A percentile compares a stretch with the other conserved stretches of the same genome.
Evolutionary conservation across 352 stramenopile genomes (phyloP).

Genomic region (Plasmopara muralis): DNA sequence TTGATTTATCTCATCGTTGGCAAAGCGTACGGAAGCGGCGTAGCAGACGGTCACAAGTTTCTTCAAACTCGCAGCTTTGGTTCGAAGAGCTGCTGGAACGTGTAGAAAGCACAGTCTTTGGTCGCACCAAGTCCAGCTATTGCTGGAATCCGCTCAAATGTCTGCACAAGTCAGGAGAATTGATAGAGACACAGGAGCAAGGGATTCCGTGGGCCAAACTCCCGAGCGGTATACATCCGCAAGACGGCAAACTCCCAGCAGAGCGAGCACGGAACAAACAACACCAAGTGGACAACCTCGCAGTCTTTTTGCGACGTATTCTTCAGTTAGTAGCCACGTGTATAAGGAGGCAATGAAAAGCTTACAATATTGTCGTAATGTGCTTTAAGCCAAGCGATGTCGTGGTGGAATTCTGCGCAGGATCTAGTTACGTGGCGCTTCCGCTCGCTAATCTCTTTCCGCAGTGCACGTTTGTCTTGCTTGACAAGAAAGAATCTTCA

Average conservation of each 20-base stretch:
- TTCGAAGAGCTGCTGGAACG: conserved; percentile 65
- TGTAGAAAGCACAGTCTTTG: conserved; percentile 41
- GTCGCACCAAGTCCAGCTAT: conserved; percentile 30
- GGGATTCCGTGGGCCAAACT: conserved; percentile 61
- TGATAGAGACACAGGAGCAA: background rate
- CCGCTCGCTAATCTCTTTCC: conserved; percentile 70
- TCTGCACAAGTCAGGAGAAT: conserved; percentile 13
- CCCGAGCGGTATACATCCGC: conserved; percentile 59
- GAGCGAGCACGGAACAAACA: conserved; percentile 60
- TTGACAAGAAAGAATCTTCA: conserved; percentile 75
- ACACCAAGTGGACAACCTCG: conserved; percentile 75
- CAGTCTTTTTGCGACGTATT: conserved; percentile 56
- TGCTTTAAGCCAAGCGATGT: conserved; percentile 48
- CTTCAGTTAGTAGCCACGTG: conserved; percentile 29
- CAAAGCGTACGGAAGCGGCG: conserved; percentile 47
- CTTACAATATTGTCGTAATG: conserved; percentile 9
- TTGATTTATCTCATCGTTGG: conserved; percentile 7
- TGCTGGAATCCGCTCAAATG: conserved; percentile 57
- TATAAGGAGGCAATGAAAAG: background rate
- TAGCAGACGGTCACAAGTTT: conserved; percentile 38
- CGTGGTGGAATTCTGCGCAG: conserved; percentile 79
- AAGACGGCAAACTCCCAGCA: conserved; percentile 51
- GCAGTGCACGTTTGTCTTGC: conserved; percentile 65
- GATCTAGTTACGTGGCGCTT: conserved; percentile 68
- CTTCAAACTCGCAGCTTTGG: conserved; percentile 50